A percentile compares a stretch with the other conserved stretches of the same genome.
Evolutionary conservation across 2,329 filamentous ascomycete species (phyloP).

Genomic region (Leptographium lundbergii): DNA sequence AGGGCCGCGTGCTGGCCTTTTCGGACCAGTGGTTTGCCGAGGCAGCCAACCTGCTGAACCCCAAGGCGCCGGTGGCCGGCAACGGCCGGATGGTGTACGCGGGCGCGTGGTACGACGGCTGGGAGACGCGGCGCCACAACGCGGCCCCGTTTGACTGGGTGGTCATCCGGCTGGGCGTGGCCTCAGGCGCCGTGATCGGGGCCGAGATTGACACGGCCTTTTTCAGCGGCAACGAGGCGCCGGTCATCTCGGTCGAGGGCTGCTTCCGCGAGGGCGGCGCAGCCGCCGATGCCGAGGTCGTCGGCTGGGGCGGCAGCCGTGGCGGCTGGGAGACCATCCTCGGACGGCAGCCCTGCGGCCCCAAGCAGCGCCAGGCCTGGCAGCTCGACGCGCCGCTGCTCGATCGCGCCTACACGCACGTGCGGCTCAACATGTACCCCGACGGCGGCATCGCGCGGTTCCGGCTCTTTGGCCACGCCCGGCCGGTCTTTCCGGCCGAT

Average conservation of each 20-base stretch:
- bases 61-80: conserved; percentile 49
- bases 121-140: conserved; percentile 58
- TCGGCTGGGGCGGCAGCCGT: conserved; percentile 44
- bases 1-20: conserved; percentile 50
- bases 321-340: conserved; percentile 64
- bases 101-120: conserved; percentile 60
- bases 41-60: conserved; percentile 50
- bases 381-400: conserved; percentile 47
- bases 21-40: conserved; percentile 60
- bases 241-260: conserved; percentile 65
- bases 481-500: conserved; percentile 62
- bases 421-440: conserved; percentile 72
- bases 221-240: conserved; percentile 74
- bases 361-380: conserved; percentile 63
- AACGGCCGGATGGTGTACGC: conserved; percentile 57
- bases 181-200: conserved; percentile 59
- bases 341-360: conserved; percentile 57
- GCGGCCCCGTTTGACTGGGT: conserved; percentile 53
- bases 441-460: conserved; percentile 77
- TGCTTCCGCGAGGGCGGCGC: conserved; percentile 45
- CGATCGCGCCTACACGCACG: conserved; percentile 56
- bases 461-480: conserved; percentile 61
- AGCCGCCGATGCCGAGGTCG: conserved; percentile 35
- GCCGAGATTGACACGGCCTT: conserved; percentile 71
- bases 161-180: conserved; percentile 51